phyloP scores from a whole-genome alignment of 2,329 filamentous ascomycete genomes.

The Talaromyces albobiverticillius region DNA sequence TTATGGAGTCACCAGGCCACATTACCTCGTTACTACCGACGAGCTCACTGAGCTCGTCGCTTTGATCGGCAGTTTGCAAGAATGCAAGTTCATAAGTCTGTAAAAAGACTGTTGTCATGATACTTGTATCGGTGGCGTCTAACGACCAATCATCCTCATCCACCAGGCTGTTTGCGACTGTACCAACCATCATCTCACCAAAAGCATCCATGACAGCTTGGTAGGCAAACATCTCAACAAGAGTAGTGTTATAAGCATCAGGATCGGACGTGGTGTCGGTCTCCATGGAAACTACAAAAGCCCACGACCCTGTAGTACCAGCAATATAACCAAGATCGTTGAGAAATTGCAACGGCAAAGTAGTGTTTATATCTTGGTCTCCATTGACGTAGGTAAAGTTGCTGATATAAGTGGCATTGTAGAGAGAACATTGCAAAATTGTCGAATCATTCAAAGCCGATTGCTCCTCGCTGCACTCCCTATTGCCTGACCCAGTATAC shows the following conservation, averaged over 20 bases:
- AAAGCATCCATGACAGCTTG: not conserved
- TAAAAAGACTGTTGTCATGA: conserved; percentile 1
- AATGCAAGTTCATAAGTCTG: not conserved
- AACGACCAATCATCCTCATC: not conserved
- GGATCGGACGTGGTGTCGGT: not conserved
- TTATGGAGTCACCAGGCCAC: not conserved
- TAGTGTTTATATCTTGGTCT: not conserved
- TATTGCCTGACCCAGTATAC: not conserved
- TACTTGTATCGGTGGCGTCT: not conserved
- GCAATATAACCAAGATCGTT: not conserved
- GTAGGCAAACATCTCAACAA: not conserved
- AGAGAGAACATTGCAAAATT: not conserved
- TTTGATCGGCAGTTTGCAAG: not conserved
- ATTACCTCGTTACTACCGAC: not conserved
- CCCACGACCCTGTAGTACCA: not conserved
- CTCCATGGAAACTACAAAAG: not conserved
- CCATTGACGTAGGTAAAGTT: not conserved
- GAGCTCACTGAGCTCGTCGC: not conserved
- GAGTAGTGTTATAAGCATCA: not conserved
- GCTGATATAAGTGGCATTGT: not conserved
- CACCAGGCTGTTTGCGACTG: not conserved
- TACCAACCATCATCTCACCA: not conserved
- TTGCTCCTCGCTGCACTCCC: not conserved
- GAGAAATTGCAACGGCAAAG: not conserved
- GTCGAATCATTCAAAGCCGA: not conserved